Evolutionary conservation across 1,139 yeast genomes (phyloP).

Genomic region (Taphrina betulina): DNA sequence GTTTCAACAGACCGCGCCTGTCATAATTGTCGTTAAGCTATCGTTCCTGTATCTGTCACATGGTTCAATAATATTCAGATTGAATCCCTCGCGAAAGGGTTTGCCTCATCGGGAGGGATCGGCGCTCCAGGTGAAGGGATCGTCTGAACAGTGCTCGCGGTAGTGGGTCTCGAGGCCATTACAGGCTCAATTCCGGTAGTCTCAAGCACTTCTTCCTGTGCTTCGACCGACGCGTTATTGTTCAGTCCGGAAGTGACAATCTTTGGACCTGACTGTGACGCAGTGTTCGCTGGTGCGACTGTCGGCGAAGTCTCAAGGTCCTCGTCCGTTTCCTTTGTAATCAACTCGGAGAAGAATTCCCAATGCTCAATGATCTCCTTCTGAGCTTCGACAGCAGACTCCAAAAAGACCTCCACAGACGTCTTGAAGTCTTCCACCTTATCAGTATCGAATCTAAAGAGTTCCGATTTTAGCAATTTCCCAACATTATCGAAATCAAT

Average conservation of each 20-base stretch:
- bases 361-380: conserved; percentile 53
- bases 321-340: conserved; percentile 31
- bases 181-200: conserved; percentile 5
- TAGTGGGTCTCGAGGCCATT: conserved; percentile 2
- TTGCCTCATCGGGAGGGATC: conserved; percentile 24
- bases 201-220: conserved; percentile 3
- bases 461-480: conserved; percentile 64
- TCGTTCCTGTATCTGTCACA: too few species aligned
- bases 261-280: neutral
- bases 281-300: neutral
- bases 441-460: conserved; percentile 68
- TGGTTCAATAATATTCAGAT: too few species aligned
- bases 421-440: conserved; percentile 84
- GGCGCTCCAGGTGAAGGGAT: conserved; percentile 1
- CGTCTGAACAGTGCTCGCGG: neutral
- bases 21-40: too few species aligned
- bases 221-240: neutral
- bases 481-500: conserved; percentile 62
- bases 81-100: conserved; percentile 26
- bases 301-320: conserved; percentile 36
- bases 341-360: conserved; percentile 21
- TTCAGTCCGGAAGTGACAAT: neutral
- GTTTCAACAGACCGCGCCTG: too few species aligned
- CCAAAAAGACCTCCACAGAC: conserved; percentile 85
- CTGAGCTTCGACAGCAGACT: conserved; percentile 87